A percentile compares a stretch with the other conserved stretches of the same genome.
Conservation (phyloP, 2,329 filamentous ascomycete genomes). For the Aspergillus costaricaensis region DNA sequence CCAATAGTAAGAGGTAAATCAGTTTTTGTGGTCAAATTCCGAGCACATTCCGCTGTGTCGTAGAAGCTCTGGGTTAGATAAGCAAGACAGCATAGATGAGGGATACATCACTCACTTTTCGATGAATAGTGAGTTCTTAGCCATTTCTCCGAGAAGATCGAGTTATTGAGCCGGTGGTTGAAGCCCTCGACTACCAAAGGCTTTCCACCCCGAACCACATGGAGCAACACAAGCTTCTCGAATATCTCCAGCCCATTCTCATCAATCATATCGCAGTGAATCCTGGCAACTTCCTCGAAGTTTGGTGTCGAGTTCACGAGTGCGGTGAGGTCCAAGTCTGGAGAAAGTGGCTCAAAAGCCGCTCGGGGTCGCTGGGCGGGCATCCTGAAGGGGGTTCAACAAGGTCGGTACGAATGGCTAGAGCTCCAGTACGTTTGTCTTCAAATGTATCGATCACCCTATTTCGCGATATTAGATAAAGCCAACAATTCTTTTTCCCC, state of each 20-base stretch:
- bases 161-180: slow-evolving; percentile 70
- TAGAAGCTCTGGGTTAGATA: slow-evolving; percentile 19
- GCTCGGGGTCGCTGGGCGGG: slow-evolving; percentile 77
- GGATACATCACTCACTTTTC: slow-evolving; percentile 62
- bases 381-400: slow-evolving; percentile 55
- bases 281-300: slow-evolving; percentile 82
- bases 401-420: not conserved
- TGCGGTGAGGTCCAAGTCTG: slow-evolving; percentile 73
- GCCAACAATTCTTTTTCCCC: not conserved
- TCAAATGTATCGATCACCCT: not conserved
- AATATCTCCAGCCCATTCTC: slow-evolving; percentile 76
- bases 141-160: slow-evolving; percentile 80
- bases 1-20: slow-evolving; percentile 83
- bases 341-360: slow-evolving; percentile 87
- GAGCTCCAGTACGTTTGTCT: not conserved
- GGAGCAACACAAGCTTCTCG: slow-evolving; percentile 78
- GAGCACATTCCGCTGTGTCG: slow-evolving; percentile 72
- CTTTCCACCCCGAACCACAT: slow-evolving; percentile 82
- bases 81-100: not conserved
- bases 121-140: slow-evolving; percentile 75
- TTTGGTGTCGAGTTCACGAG: slow-evolving; percentile 79
- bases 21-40: slow-evolving; percentile 71
- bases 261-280: slow-evolving; percentile 76
- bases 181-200: slow-evolving; percentile 91
- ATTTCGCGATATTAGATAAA: not conserved